Percentiles rank a stretch among this genome's conserved stretches.
Evolutionary conservation across 2,329 filamentous ascomycete genomes (phyloP).

Genomic region (Claviceps sorghi): DNA sequence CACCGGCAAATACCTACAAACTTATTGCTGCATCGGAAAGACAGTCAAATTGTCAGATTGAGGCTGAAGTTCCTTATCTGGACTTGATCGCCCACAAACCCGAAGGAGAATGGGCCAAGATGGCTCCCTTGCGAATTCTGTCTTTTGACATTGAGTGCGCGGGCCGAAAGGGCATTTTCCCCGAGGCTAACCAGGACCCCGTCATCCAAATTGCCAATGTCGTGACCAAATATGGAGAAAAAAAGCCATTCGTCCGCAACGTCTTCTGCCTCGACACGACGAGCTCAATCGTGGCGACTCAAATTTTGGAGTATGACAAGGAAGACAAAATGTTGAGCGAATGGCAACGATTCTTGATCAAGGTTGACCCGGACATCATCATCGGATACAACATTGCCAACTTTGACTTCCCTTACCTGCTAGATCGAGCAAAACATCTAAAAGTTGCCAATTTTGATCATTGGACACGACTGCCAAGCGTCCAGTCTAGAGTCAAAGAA

Average conservation of each 20-base stretch:
- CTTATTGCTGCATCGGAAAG: conserved; percentile 48
- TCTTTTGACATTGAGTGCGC: conserved; percentile 99
- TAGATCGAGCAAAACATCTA: conserved; percentile 74
- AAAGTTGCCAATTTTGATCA: conserved; percentile 70
- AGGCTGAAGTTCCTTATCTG: conserved; percentile 69
- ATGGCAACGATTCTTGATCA: conserved; percentile 81
- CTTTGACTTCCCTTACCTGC: conserved; percentile 93
- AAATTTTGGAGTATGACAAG: conserved; percentile 67
- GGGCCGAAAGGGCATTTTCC: conserved; percentile 92
- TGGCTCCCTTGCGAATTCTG: conserved; percentile 81
- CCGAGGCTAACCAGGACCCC: conserved; percentile 78
- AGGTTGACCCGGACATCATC: conserved; percentile 91
- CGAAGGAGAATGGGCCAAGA: conserved; percentile 93
- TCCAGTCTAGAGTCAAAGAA: conserved; percentile 57
- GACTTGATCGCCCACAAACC: conserved; percentile 78
- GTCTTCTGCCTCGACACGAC: conserved; percentile 92
- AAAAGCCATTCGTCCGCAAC: conserved; percentile 88
- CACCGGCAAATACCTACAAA: conserved; percentile 56
- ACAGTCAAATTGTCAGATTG: conserved; percentile 92
- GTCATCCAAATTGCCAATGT: conserved; percentile 98
- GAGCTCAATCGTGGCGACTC: conserved; percentile 85
- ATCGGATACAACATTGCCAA: conserved; percentile 98
- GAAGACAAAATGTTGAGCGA: conserved; percentile 84
- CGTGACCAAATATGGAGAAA: conserved; percentile 86
- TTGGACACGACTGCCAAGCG: conserved; percentile 65